Conservation (phyloP, 306 rosid genomes). For the Hippophae gyantsensis region DNA sequence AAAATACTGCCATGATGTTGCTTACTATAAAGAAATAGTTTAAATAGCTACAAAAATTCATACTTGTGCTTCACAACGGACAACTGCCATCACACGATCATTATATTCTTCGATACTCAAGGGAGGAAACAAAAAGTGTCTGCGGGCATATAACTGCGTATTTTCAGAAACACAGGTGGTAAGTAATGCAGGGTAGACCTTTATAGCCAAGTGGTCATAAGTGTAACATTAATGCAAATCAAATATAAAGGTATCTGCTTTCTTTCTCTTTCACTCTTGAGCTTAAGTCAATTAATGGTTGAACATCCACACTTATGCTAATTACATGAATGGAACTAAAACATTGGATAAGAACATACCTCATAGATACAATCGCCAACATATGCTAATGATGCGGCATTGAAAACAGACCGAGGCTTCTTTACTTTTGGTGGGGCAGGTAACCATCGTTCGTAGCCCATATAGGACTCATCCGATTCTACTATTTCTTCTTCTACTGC, state of each 20-base stretch:
- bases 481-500: constrained; percentile 14
- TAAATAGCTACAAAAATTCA: constrained; percentile 12
- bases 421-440: constrained; percentile 75
- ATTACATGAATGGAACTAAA: background rate
- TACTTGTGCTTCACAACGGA: constrained; percentile 94
- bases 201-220: background rate
- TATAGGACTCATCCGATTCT: constrained; percentile 31
- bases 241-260: background rate
- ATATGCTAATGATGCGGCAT: constrained; percentile 77
- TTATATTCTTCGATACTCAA: constrained; percentile 70
- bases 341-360: constrained; percentile 28
- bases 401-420: constrained; percentile 70
- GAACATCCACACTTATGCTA: background rate
- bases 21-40: constrained; percentile 12
- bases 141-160: constrained; percentile 85
- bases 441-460: constrained; percentile 77
- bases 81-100: constrained; percentile 79
- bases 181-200: constrained; percentile 17
- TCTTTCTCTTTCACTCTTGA: too few relatives aligned
- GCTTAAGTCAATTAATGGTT: too few relatives aligned
- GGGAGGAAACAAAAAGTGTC: constrained; percentile 92
- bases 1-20: background rate
- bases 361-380: constrained; percentile 81
- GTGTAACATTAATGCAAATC: background rate
- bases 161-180: constrained; percentile 17